phyloP scores from a whole-genome alignment of 306 rosid genomes.

The Glycine soja region DNA sequence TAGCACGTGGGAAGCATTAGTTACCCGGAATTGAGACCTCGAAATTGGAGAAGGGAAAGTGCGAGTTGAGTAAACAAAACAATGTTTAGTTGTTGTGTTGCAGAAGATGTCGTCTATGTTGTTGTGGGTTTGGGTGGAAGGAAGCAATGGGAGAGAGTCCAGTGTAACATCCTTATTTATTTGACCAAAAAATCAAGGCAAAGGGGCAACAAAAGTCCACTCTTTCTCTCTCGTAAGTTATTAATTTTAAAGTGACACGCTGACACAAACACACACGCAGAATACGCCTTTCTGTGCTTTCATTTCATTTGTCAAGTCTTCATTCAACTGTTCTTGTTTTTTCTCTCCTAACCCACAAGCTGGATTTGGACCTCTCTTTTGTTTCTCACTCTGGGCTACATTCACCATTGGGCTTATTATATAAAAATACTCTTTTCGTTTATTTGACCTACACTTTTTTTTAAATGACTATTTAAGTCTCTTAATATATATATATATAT shows the following conservation, averaged over 20 bases:
- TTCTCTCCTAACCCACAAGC: too few species aligned
- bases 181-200: constrained; percentile 32
- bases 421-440: too few species aligned
- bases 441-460: too few species aligned
- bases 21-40: constrained; percentile 13
- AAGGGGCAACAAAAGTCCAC: constrained; percentile 30
- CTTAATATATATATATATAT: too few species aligned
- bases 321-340: not conserved
- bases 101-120: not conserved
- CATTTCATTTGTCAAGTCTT: constrained; percentile 12
- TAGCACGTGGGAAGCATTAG: not conserved
- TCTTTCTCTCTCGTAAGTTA: constrained; percentile 12
- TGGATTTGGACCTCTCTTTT: too few species aligned
- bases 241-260: constrained; percentile 7
- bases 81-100: not conserved
- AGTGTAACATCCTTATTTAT: constrained; percentile 12
- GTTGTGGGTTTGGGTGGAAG: constrained; percentile 12
- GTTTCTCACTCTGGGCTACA: too few species aligned
- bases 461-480: too few species aligned
- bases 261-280: constrained; percentile 8
- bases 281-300: constrained; percentile 25
- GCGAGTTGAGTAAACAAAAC: not conserved
- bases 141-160: not conserved
- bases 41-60: not conserved
- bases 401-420: too few species aligned